Conservation (phyloP, 2,329 filamentous ascomycete genomes). For the Thelonectria discophora region DNA sequence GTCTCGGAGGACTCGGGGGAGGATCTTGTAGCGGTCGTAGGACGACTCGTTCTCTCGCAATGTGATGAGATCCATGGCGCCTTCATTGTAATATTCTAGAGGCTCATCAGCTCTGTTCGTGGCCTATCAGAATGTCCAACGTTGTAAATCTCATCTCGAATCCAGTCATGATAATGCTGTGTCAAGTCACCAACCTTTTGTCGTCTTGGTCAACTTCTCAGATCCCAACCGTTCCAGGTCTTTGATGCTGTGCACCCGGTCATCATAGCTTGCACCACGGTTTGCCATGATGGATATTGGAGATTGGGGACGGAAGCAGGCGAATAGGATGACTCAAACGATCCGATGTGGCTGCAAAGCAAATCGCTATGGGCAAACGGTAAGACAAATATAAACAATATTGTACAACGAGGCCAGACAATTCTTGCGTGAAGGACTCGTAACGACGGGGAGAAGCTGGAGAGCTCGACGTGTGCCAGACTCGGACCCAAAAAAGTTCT, state of each 20-base stretch:
- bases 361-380: neutral
- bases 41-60: constrained; percentile 22
- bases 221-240: constrained; percentile 24
- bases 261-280: constrained; percentile 16
- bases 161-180: neutral
- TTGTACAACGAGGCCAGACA: neutral
- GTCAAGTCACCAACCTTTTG: constrained; percentile 2
- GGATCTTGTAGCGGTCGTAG: constrained; percentile 28
- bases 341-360: neutral
- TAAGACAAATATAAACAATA: neutral
- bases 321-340: neutral
- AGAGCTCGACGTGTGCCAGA: neutral
- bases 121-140: neutral
- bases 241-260: constrained; percentile 17
- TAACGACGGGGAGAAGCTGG: neutral
- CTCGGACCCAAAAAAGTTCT: neutral
- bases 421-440: neutral
- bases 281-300: constrained; percentile 15
- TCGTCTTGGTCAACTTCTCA: constrained; percentile 8
- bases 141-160: neutral
- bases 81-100: constrained; percentile 18
- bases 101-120: neutral
- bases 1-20: constrained; percentile 24
- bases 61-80: constrained; percentile 19
- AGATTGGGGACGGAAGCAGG: neutral